Evolutionary conservation across 768 basidiomycete genomes (phyloP), one percentile per base, ranked within the genome.

Genomic region (Boletellus sp.): DNA sequence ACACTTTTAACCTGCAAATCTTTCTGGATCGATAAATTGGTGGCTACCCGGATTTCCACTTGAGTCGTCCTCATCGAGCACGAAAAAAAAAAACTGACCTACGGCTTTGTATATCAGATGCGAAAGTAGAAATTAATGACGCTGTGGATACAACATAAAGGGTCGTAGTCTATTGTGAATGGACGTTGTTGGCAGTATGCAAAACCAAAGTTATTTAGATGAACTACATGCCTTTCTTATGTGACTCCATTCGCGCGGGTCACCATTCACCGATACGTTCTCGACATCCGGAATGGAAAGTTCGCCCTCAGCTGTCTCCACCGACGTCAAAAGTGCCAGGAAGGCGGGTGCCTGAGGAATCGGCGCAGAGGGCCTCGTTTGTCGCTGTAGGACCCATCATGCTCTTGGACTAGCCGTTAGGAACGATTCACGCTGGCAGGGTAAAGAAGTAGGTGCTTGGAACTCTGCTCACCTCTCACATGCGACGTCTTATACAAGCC

Each of bases 241-340:
- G 24, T 55, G 50, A 8, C 78, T 77, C 84, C 84, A 87, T 51
- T 69, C 60, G 43, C 82, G 75, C 12, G 84, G 85, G 63, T 87
- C 84, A 53, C 86, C 75, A 15, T 68, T 57, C 15, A 86, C 83
- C 12, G 53, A 47, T 42, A 61, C 62, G 34, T 70, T 65, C 22
- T 73, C 72, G 47, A 74, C 71, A 55, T 72, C 72, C 37, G 19
- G 32, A 39, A 38, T 32, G 31, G 36, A 10, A 2, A 28, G 36
- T 45, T 53, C 42, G 32, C 49, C 51, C 35, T 53, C 45, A 37
- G 22, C 6, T 16, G 26, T 47, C 40, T 35, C 34, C 42, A 39
- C 48, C 44, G 20, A 43, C 15, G 40, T 32, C 34, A 45, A 43
- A 39, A 45, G 26, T 33, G 34, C 26, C 26, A 32, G 52, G 42